Evolutionary conservation across 2,329 filamentous ascomycete genomes (phyloP).

Genomic region (Escovopsis sp.): DNA sequence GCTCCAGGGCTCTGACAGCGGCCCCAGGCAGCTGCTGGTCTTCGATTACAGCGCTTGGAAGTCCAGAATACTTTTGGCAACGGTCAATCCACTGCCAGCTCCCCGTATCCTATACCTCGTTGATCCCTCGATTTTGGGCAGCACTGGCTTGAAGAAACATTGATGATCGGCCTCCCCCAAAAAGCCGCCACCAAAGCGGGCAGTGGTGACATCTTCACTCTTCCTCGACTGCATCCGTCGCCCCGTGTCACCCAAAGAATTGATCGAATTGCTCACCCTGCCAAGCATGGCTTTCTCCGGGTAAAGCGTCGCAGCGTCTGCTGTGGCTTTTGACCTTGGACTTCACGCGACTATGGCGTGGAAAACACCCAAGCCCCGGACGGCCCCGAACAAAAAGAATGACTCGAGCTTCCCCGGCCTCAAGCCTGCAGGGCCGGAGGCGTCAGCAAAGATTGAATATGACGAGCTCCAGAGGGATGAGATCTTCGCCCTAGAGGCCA

Average conservation of each 20-base stretch:
- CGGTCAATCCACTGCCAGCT: too few relatives aligned
- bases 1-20: too few relatives aligned
- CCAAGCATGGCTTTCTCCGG: constrained; percentile 30
- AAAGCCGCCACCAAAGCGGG: not conserved
- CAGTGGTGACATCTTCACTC: constrained; percentile 4
- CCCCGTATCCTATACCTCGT: too few relatives aligned
- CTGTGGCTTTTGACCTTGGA: constrained; percentile 30
- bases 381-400: constrained; percentile 29
- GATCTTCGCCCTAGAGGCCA: constrained; percentile 68
- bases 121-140: too few relatives aligned
- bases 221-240: constrained; percentile 3
- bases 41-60: too few relatives aligned
- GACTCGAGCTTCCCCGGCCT: constrained; percentile 39
- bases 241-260: constrained; percentile 2
- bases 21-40: too few relatives aligned
- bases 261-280: not conserved
- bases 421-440: constrained; percentile 26
- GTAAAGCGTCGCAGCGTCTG: constrained; percentile 37
- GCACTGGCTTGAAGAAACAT: too few relatives aligned
- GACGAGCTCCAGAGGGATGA: constrained; percentile 79
- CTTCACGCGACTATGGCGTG: constrained; percentile 33
- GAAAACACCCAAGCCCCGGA: constrained; percentile 33
- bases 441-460: constrained; percentile 47
- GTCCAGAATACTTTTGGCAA: too few relatives aligned
- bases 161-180: not conserved